Conservation (phyloP, 305 asterid species). For the Withania somnifera region DNA sequence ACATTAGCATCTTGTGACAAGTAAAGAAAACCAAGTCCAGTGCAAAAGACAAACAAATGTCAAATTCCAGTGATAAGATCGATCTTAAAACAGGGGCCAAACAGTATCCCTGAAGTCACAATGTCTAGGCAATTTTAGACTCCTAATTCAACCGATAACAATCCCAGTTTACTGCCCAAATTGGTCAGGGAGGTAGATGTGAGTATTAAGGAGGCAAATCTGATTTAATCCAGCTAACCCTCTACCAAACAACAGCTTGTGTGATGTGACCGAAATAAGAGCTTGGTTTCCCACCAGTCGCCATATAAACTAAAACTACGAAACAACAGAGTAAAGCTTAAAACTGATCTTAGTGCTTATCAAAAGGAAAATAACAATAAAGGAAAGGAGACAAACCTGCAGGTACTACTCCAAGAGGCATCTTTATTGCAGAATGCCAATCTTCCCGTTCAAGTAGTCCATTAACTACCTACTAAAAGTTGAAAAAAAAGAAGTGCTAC, state of each 20-base stretch:
- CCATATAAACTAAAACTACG: too few relatives aligned
- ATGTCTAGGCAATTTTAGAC: not conserved
- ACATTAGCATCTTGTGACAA: not conserved
- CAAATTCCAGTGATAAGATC: not conserved
- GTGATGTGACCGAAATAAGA: too few relatives aligned
- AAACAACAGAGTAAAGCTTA: too few relatives aligned
- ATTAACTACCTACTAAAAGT: slow-evolving; percentile 73
- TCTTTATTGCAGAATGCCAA: slow-evolving; percentile 65
- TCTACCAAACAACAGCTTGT: too few relatives aligned
- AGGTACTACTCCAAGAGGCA: slow-evolving; percentile 87
- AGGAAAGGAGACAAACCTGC: slow-evolving; percentile 46
- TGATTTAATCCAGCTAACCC: too few relatives aligned
- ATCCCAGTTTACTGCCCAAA: too few relatives aligned
- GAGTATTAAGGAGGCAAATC: too few relatives aligned
- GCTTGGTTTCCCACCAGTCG: too few relatives aligned
- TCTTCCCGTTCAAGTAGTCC: slow-evolving; percentile 88
- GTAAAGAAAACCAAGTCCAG: not conserved
- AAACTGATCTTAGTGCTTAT: not conserved
- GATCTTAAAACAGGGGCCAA: not conserved
- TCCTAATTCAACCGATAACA: too few relatives aligned
- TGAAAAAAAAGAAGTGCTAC: slow-evolving; percentile 1
- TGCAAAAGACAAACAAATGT: not conserved
- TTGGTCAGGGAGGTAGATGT: too few relatives aligned
- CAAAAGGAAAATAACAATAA: not conserved
- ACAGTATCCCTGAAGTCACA: not conserved